Evolutionary conservation across 192 early-diverging fungal species (phyloP), one percentile per base, ranked within the genome.

Genomic region (Funneliformis geosporum): DNA sequence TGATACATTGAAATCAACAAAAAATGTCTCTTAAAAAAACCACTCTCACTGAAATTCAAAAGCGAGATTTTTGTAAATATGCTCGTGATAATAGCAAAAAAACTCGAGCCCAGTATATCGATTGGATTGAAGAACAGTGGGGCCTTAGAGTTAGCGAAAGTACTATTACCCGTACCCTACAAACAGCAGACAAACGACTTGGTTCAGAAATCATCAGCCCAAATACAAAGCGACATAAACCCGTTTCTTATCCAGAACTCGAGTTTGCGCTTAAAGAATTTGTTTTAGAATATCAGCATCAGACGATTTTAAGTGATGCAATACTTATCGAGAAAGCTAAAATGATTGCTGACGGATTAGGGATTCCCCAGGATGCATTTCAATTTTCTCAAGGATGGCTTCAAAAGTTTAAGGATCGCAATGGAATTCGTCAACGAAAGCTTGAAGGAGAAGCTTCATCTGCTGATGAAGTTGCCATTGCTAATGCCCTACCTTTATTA

Each of bases 391-490:
- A 0, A 12, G 21, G 28, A 28, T 79, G 64, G 64, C 42, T 79
- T 27, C 3, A 79, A 5, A 79, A 79, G 70, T 79, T 79, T 42
- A 79, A 79, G 43, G 23, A 79, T 18, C 2, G 21, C 3, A 79
- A 79, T 68, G 23, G 25, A 38, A 79, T 79, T 44, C 33, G 23
- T 3, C 50, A 69, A 67, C 18, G 18, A 21, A 79, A 79, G 12
- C n/a, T 79, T 79, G 5, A 79, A 28, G 77, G 23, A 68, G 40
- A 79, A 65, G 42, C 38, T 46, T 27, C 12, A 79, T 79, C 25
- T 69, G 77, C 27, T 68, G n/a, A 79, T 33, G 2, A 27, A 43
- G 16, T 3, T n/a, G 43, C 27, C 21, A 46, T 79, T 79, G 33
- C 47, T 1, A 16, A 64, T 28, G 8, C 8, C 16, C 27, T 76